Evolutionary conservation across 345 rosid genomes (phyloP).

Genomic region (Jatropha curcas): DNA sequence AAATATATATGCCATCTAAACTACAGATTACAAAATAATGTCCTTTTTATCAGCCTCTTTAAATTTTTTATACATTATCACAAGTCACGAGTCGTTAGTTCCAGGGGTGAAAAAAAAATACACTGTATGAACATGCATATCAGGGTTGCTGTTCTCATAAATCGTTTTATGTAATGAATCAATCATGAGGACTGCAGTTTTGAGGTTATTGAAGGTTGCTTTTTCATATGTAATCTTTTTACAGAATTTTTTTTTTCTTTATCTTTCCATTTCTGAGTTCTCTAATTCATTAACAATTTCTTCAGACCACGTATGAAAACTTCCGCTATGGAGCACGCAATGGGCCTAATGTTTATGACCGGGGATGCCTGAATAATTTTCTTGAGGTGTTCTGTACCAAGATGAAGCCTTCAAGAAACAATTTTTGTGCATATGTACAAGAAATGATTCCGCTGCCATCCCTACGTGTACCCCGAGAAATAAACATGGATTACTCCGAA

Average conservation of each 20-base stretch:
- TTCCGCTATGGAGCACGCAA: constrained; percentile 36
- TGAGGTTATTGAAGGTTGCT: neutral
- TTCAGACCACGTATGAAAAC: constrained; percentile 54
- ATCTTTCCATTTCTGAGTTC: neutral
- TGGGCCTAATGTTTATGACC: constrained; percentile 32
- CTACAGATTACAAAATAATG: neutral
- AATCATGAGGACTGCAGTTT: neutral
- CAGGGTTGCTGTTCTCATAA: neutral
- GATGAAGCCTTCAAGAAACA: constrained; percentile 40
- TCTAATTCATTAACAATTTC: constrained; percentile 17
- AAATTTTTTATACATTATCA: neutral
- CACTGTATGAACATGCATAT: neutral
- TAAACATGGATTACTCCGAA: constrained; percentile 16
- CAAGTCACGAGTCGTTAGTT: neutral
- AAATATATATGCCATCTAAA: too few relatives aligned
- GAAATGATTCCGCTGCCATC: constrained; percentile 28
- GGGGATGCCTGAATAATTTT: constrained; percentile 42
- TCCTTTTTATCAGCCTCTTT: neutral
- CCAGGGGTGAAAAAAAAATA: neutral
- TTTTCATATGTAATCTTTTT: too few relatives aligned
- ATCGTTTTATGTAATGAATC: too few relatives aligned
- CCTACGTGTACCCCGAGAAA: constrained; percentile 10
- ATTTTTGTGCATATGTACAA: constrained; percentile 36
- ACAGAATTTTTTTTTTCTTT: too few relatives aligned
- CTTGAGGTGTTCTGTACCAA: constrained; percentile 44